Percentiles rank a stretch among this genome's conserved stretches.
phyloP scores from a whole-genome alignment of 73 alveolate species.

The Urostyla sp. region DNA sequence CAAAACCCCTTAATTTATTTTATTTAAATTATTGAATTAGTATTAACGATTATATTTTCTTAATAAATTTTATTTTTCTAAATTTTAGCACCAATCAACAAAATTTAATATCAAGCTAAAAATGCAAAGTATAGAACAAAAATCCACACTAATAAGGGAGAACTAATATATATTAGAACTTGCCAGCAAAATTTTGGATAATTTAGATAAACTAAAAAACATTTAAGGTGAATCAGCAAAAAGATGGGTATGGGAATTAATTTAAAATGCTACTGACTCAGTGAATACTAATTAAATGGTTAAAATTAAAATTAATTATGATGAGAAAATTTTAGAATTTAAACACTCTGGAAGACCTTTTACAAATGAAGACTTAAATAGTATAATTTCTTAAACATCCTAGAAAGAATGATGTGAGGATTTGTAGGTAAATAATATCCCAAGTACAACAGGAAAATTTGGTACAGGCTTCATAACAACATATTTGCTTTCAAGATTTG shows the following conservation, averaged over 20 bases:
- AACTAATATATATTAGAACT: too few relatives aligned
- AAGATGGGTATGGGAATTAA: constrained; percentile 29
- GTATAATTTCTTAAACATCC: neutral
- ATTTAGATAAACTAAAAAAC: too few relatives aligned
- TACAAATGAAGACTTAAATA: neutral
- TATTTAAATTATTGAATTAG: too few relatives aligned
- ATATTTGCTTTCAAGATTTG: neutral
- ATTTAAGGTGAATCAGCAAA: constrained; percentile 23
- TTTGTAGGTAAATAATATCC: neutral
- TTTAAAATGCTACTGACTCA: constrained; percentile 13
- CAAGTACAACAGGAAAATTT: constrained; percentile 48
- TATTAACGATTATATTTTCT: too few relatives aligned
- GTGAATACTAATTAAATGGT: neutral
- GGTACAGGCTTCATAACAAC: constrained; percentile 54
- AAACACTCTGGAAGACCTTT: constrained; percentile 27
- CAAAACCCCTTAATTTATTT: too few relatives aligned
- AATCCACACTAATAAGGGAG: too few relatives aligned
- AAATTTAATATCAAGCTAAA: too few relatives aligned
- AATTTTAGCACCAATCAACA: too few relatives aligned
- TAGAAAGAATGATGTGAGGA: neutral
- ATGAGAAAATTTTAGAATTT: neutral
- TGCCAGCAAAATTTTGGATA: too few relatives aligned
- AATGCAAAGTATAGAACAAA: too few relatives aligned
- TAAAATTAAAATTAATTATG: neutral
- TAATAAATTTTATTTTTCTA: too few relatives aligned